Percentiles rank a stretch among this genome's conserved stretches.
Conservation (phyloP, 2,329 filamentous ascomycete species). For the Penicillium sclerotigenum region DNA sequence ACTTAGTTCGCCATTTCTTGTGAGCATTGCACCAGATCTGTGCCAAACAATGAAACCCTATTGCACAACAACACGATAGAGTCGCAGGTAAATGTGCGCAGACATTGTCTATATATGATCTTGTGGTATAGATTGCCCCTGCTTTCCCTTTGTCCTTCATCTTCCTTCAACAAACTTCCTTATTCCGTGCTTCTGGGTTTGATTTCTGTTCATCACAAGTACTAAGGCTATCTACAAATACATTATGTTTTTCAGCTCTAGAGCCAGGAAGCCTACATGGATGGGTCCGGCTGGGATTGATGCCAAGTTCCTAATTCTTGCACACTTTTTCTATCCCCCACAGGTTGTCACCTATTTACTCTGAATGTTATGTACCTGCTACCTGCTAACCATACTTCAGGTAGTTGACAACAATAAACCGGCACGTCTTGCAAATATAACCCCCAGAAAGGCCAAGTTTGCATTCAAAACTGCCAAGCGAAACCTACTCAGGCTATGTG, state of each 20-base stretch:
- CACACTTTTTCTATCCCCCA: background rate
- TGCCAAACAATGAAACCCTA: background rate
- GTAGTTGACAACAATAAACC: background rate
- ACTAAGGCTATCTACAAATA: background rate
- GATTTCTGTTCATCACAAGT: background rate
- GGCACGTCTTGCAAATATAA: background rate
- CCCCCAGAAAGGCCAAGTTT: rapidly evolving
- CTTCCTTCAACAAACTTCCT: background rate
- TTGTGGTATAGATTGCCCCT: background rate
- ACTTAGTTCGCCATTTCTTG: background rate
- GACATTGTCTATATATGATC: background rate
- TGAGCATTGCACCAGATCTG: background rate
- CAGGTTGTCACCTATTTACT: background rate
- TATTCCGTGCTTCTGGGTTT: background rate
- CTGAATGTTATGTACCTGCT: background rate
- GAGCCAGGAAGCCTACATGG: rapidly evolving
- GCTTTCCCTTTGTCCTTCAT: background rate
- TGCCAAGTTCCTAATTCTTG: background rate
- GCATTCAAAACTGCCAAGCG: rapidly evolving
- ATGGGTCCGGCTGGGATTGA: background rate
- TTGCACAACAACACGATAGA: background rate
- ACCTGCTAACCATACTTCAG: background rate
- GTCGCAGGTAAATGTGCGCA: background rate
- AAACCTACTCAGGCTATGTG: background rate
- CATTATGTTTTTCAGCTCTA: background rate